Evolutionary conservation across 2,329 filamentous ascomycete genomes (phyloP), one percentile per base, ranked within the genome.

Genomic region (Metarhizium album): DNA sequence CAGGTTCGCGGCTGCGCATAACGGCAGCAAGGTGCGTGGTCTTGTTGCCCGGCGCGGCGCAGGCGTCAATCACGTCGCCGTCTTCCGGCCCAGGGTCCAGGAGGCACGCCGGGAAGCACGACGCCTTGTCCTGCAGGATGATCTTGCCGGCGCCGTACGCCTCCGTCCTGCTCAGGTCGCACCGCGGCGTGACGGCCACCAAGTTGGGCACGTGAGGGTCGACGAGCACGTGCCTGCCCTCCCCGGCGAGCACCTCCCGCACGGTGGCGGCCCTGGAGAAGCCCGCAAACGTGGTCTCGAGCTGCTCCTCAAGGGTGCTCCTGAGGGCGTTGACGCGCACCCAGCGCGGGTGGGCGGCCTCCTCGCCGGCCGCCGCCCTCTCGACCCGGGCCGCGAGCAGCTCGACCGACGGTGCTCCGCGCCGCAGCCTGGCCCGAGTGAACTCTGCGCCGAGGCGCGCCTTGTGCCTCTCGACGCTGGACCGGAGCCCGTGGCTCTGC

Each of bases 31-130:
- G 70, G 65, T 97, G 93, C 7, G 91, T 97, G 1, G 93, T 97
- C 70, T 98, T 98, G 67, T 98, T 98, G 5, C 93, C 93, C 1
- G 93, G 93, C 1, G 93, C 93, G 0, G 93, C 88, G 64, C 91
- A 97, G 0, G 87, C 87, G 66, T 98, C 93, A n/a, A 97, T 80
- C 8, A 94, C 73, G 60, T 93, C 82, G 23, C 88, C 88, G 56
- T 84, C 79, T 52, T 79, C 73, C 8, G 80, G 70, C 0, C 70
- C 70, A 0, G 86, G 82, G 48, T 95, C 76, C 0, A 98, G 73
- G 2, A 98, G 73, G 63, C 93, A 93, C 1, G 91, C 93, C 0
- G 93, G 93, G 61, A 98, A 96, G 63, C 93, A 98, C 1, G 90
- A 96, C 0, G 93, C 91, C 67, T 96, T 97, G 62, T 97, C 93